These are phyloP conservation scores for Pneumocystis wakefieldiae DNA, from an alignment of 1,139 yeast genomes.

Conservation along the genomic window DNA sequence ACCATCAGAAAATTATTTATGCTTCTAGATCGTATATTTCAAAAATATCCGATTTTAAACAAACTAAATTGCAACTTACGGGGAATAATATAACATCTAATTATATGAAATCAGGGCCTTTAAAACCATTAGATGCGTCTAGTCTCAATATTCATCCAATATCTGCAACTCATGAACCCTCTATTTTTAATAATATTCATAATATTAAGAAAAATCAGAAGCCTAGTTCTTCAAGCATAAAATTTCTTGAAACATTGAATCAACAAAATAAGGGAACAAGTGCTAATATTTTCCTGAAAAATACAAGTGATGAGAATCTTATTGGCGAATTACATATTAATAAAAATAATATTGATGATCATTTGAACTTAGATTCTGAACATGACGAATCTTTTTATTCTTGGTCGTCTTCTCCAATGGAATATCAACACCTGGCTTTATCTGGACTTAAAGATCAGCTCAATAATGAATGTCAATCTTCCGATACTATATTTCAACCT, in stretches of 20 bases:
- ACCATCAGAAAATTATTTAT: neutral
- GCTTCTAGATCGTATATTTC: neutral
- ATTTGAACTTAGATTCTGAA: slow-evolving; percentile 7
- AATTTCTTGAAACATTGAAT: neutral
- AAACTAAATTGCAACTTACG: neutral
- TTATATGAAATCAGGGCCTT: neutral
- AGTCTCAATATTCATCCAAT: neutral
- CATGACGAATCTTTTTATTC: slow-evolving; percentile 2
- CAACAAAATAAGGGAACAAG: neutral
- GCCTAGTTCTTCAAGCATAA: neutral
- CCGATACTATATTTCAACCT: neutral
- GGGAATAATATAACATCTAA: neutral
- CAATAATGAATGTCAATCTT: neutral
- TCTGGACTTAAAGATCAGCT: neutral
- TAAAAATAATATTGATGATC: slow-evolving; percentile 12
- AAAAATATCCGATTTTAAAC: neutral
- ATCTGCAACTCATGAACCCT: neutral
- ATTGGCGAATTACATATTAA: slow-evolving; percentile 6
- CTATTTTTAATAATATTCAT: neutral
- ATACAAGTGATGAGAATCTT: neutral
- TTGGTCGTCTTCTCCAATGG: slow-evolving; percentile 1
- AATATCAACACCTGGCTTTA: slow-evolving; percentile 3
- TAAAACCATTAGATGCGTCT: neutral
- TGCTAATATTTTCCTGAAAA: neutral
- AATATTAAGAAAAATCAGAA: neutral